phyloP scores from a whole-genome alignment of 2,329 filamentous ascomycete species.

The Claviceps sp. region DNA sequence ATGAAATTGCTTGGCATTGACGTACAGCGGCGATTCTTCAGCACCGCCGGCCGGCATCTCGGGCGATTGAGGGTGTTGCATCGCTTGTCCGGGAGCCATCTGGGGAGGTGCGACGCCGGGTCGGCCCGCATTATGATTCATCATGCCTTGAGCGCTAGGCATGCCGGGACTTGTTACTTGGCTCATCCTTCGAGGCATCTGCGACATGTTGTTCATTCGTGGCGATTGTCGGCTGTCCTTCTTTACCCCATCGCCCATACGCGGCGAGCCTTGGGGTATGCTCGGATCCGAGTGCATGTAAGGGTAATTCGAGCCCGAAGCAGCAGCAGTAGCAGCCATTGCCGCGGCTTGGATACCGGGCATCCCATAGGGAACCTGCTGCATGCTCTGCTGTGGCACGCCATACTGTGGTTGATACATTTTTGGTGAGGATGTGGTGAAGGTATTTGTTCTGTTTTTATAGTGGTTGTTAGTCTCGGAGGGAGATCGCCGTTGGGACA shows the following conservation, averaged over 20 bases:
- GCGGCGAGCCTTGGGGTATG: conserved; percentile 59
- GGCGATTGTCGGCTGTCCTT: conserved; percentile 63
- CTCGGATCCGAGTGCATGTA: conserved; percentile 59
- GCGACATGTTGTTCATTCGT: conserved; percentile 50
- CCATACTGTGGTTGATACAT: conserved; percentile 71
- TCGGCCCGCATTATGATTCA: conserved; percentile 50
- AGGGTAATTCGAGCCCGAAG: conserved; percentile 67
- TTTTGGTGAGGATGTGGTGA: conserved; percentile 36
- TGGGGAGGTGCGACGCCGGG: conserved; percentile 42
- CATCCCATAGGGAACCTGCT: conserved; percentile 54
- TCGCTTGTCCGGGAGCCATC: conserved; percentile 48
- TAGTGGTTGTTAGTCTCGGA: neutral
- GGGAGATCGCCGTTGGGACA: neutral
- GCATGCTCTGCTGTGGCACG: conserved; percentile 60
- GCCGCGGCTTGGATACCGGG: conserved; percentile 78
- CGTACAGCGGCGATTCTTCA: conserved; percentile 90
- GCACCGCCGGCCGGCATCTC: conserved; percentile 60
- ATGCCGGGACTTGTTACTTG: conserved; percentile 65
- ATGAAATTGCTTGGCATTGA: conserved; percentile 98
- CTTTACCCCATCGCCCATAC: conserved; percentile 64
- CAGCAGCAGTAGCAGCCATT: conserved; percentile 83
- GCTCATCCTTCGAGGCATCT: conserved; percentile 58
- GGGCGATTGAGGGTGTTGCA: conserved; percentile 60
- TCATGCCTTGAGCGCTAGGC: conserved; percentile 58
- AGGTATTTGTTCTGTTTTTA: conserved; percentile 15